Evolutionary conservation across 805 yeast genomes (phyloP), one percentile per base, ranked within the genome.

Genomic region (Starmerella geochares): DNA sequence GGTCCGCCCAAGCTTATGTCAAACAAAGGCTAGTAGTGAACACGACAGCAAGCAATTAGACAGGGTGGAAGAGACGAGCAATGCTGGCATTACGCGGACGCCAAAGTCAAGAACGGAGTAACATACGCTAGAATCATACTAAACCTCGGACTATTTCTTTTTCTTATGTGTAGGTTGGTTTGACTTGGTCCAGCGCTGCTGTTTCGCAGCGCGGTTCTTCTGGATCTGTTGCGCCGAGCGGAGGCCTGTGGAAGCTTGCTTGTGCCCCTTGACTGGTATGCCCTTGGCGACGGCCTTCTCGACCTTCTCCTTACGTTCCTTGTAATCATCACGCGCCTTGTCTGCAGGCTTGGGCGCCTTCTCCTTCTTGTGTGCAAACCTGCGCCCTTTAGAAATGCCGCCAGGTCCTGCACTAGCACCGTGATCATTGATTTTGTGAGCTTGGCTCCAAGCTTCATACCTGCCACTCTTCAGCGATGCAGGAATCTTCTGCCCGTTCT

Each of bases 291-390:
- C 61, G 2, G 97, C 97, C 58, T 77, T 78, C 47, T 77, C 78
- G 44, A 85, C 90, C 68, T 83, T 81, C 71, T 80, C 79, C 77
- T 83, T 80, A 65, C 90, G 96, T 56, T 73, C 73, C 52, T 79
- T 75, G 68, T 77, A 92, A 67, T 92, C 88, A 62, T 88, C 96
- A 68, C 97, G 79, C 58, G 71, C 79, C 67, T 77, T 86, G 62
- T 87, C 96, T n/a, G 98, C 96, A 36, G 81, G 68, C 62, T 79
- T 84, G 36, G 99, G 99, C 2, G 96, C 88, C 53, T 76, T 75
- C 42, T 70, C 70, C 61, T 76, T 77, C 54, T 80, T 79, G 64
- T 92, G 97, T 66, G 79, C 79, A 72, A 78, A 86, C 57, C 60
- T 33, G 62, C 61, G 36, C 4, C 49, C 61, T 52, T 24, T 44